A percentile compares a stretch with the other conserved stretches of the same genome.
Evolutionary conservation across 1,139 yeast genomes (phyloP).

Genomic region (Geotrichum armillariae): DNA sequence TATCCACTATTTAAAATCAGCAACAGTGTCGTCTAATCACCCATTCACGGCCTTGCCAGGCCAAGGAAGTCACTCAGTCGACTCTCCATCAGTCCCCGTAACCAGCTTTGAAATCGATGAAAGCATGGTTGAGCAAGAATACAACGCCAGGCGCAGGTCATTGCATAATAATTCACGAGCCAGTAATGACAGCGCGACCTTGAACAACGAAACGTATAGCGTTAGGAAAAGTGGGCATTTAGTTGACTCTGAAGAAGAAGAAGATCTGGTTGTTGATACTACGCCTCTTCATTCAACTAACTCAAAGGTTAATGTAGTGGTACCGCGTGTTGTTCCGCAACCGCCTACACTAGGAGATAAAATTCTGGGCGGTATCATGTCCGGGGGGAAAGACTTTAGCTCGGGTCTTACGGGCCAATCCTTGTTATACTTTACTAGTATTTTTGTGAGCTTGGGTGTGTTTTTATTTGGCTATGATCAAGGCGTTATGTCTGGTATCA

Average conservation of each 20-base stretch:
- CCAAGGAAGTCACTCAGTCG: slow-evolving; percentile 1
- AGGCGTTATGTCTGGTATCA: slow-evolving; percentile 72
- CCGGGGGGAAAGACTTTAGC: slow-evolving; percentile 29
- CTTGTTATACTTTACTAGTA: slow-evolving; percentile 57
- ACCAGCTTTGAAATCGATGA: slow-evolving; percentile 28
- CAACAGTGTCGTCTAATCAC: slow-evolving; percentile 12
- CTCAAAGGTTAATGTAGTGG: slow-evolving; percentile 4
- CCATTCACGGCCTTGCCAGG: slow-evolving; percentile 12
- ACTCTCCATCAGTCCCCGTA: slow-evolving; percentile 3
- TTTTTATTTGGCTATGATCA: slow-evolving; percentile 74
- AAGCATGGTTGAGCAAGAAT: slow-evolving; percentile 10
- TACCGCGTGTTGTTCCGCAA: slow-evolving; percentile 27
- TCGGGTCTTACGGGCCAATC: slow-evolving; percentile 43
- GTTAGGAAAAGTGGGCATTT: no score
- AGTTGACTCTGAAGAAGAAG: slow-evolving; percentile 9
- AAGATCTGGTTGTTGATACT: slow-evolving; percentile 18
- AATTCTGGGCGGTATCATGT: slow-evolving; percentile 31
- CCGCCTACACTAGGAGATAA: slow-evolving; percentile 30
- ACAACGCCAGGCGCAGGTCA: not conserved
- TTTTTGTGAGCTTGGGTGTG: slow-evolving; percentile 61
- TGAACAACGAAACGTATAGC: slow-evolving; percentile 2
- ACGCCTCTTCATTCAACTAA: no score
- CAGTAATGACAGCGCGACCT: not conserved
- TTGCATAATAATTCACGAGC: not conserved
- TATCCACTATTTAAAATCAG: no score